Percentiles rank a stretch among this genome's conserved stretches.
Conservation (phyloP, 768 basidiomycete genomes). For the Tricholoma bakamatsutake region DNA sequence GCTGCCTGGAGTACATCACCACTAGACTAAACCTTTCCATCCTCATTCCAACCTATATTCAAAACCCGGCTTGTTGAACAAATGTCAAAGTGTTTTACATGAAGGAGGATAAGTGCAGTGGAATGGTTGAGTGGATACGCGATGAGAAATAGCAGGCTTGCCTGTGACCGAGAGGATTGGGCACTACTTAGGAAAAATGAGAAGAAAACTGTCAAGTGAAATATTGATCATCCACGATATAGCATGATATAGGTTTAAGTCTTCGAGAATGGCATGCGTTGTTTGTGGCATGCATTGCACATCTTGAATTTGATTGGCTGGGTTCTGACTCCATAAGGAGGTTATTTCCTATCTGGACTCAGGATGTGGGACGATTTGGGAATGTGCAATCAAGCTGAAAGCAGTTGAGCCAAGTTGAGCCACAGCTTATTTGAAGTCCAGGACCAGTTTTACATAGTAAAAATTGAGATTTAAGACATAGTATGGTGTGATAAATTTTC, state of each 20-base stretch:
- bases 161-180: background rate
- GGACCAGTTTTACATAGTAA: background rate
- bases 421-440: background rate
- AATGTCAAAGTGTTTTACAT: background rate
- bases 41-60: background rate
- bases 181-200: background rate
- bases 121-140: background rate
- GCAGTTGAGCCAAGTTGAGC: background rate
- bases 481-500: background rate
- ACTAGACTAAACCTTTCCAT: background rate
- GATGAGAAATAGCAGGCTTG: background rate
- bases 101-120: background rate
- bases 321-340: constrained; percentile 47
- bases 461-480: no score
- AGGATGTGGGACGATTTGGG: background rate
- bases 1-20: background rate
- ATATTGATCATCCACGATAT: background rate
- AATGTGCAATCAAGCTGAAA: background rate
- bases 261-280: background rate
- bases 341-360: constrained; percentile 32
- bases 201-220: background rate
- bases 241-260: background rate
- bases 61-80: background rate
- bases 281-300: background rate
- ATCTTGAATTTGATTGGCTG: background rate